Percentiles rank a stretch among this genome's conserved stretches.
Evolutionary conservation across 805 yeast species (phyloP).

Genomic region (Metschnikowia colocasiae): DNA sequence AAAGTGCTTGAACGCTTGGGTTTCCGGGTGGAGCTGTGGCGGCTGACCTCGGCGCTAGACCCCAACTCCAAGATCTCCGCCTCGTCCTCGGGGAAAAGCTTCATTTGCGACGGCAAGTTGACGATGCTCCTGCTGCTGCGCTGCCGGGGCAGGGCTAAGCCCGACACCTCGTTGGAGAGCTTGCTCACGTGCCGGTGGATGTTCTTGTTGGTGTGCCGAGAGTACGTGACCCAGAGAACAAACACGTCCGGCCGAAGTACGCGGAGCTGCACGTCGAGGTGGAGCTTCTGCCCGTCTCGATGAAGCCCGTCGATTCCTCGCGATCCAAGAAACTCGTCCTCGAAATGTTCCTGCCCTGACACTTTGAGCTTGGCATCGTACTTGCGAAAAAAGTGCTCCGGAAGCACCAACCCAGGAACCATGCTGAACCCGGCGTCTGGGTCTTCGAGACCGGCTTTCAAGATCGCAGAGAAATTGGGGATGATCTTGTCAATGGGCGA

Average conservation of each 20-base stretch:
- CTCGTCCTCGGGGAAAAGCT: constrained; percentile 39
- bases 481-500: constrained; percentile 52
- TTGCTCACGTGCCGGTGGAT: constrained; percentile 26
- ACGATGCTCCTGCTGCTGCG: constrained; percentile 13
- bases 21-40: constrained; percentile 35
- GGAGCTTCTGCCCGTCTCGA: constrained; percentile 60
- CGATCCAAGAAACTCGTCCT: constrained; percentile 52
- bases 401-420: constrained; percentile 71
- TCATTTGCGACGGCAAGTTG: constrained; percentile 55
- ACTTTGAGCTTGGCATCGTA: constrained; percentile 44
- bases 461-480: constrained; percentile 55
- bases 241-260: constrained; percentile 56
- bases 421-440: constrained; percentile 21
- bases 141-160: constrained; percentile 9
- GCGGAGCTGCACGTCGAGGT: constrained; percentile 77
- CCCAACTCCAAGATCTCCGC: constrained; percentile 30
- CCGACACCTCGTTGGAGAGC: constrained; percentile 14
- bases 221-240: constrained; percentile 84
- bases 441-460: constrained; percentile 37
- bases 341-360: constrained; percentile 30
- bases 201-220: constrained; percentile 41
- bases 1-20: constrained; percentile 27
- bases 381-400: constrained; percentile 87
- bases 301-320: constrained; percentile 68
- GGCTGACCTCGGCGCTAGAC: constrained; percentile 26